A percentile compares a stretch with the other conserved stretches of the same genome.
Evolutionary conservation across 2,329 filamentous ascomycete genomes (phyloP).

Genomic region (Purpureocillium lavendulum): DNA sequence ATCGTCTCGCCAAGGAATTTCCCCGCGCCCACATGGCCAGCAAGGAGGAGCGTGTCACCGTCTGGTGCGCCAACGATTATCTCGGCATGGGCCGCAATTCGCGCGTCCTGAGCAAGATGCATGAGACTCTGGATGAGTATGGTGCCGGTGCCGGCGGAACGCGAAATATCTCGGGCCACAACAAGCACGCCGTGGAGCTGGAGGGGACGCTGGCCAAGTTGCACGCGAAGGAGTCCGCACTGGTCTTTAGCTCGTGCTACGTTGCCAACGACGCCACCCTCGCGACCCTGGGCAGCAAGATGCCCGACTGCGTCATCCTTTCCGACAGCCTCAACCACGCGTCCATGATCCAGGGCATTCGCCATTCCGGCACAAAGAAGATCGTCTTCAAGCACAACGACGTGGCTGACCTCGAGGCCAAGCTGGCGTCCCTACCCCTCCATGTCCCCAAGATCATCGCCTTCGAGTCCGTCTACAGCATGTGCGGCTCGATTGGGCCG

Average conservation of each 20-base stretch:
- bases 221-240: constrained; percentile 82
- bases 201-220: constrained; percentile 78
- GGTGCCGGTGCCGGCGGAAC: constrained; percentile 93
- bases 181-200: constrained; percentile 81
- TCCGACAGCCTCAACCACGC: constrained; percentile 97
- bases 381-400: constrained; percentile 99
- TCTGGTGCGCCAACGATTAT: constrained; percentile 99
- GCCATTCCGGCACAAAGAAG: constrained; percentile 94
- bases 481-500: constrained; percentile 95
- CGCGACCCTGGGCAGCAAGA: constrained; percentile 90
- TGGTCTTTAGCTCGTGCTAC: constrained; percentile 97
- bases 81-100: constrained; percentile 94
- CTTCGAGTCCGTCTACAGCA: constrained; percentile 98
- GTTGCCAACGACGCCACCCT: constrained; percentile 97
- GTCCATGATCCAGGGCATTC: constrained; percentile 98
- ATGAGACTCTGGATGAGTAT: constrained; percentile 88
- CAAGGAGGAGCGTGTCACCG: constrained; percentile 79
- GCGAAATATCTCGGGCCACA: constrained; percentile 96
- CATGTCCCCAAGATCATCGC: constrained; percentile 95
- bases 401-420: constrained; percentile 82
- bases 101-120: constrained; percentile 83
- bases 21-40: constrained; percentile 86
- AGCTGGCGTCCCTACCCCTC: constrained; percentile 78
- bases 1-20: constrained; percentile 92
- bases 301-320: constrained; percentile 95